Percentiles rank a stretch among this genome's conserved stretches.
These are phyloP conservation scores for Aotearoamyces nothofagi DNA, from an alignment of 2,329 filamentous ascomycete genomes.

Conservation along the genomic window DNA sequence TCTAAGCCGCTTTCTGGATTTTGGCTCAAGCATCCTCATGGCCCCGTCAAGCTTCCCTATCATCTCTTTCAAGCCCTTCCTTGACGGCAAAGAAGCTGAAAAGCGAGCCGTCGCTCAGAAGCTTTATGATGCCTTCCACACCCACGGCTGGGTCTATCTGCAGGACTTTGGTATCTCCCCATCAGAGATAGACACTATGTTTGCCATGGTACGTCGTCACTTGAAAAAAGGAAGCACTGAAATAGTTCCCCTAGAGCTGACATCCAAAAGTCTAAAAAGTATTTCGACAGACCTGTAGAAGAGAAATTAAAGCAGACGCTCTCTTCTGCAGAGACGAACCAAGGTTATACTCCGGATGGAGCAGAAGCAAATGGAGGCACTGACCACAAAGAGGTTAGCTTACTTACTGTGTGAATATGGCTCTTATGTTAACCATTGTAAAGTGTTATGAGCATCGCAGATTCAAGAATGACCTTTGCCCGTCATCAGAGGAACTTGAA, in stretches of 20 bases:
- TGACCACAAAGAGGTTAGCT: slow-evolving; percentile 4
- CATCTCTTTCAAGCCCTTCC: slow-evolving; percentile 1
- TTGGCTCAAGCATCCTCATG: neutral
- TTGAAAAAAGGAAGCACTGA: neutral
- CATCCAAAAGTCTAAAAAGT: slow-evolving; percentile 1
- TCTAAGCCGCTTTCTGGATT: no score
- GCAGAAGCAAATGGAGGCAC: slow-evolving; percentile 2
- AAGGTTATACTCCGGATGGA: slow-evolving; percentile 4
- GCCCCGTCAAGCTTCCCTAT: slow-evolving; percentile 1
- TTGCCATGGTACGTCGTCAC: neutral
- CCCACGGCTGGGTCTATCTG: slow-evolving; percentile 3
- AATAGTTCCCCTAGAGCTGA: neutral
- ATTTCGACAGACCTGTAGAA: slow-evolving; percentile 2
- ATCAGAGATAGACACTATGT: slow-evolving; percentile 4
- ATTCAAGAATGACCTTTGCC: slow-evolving; percentile 3
- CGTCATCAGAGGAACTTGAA: slow-evolving; percentile 1
- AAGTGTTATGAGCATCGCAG: slow-evolving; percentile 4
- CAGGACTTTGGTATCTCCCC: slow-evolving; percentile 2
- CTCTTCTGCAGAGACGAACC: slow-evolving; percentile 2
- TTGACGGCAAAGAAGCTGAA: slow-evolving; percentile 1
- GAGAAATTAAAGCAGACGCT: slow-evolving; percentile 2
- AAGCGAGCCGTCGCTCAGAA: slow-evolving; percentile 2
- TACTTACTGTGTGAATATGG: no score
- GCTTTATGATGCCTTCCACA: slow-evolving; percentile 4
- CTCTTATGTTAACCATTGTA: no score